A percentile compares a stretch with the other conserved stretches of the same genome.
These are phyloP conservation scores for Waltergamsia citrina DNA, from an alignment of 2,329 filamentous ascomycete genomes.

Conservation along the genomic window DNA sequence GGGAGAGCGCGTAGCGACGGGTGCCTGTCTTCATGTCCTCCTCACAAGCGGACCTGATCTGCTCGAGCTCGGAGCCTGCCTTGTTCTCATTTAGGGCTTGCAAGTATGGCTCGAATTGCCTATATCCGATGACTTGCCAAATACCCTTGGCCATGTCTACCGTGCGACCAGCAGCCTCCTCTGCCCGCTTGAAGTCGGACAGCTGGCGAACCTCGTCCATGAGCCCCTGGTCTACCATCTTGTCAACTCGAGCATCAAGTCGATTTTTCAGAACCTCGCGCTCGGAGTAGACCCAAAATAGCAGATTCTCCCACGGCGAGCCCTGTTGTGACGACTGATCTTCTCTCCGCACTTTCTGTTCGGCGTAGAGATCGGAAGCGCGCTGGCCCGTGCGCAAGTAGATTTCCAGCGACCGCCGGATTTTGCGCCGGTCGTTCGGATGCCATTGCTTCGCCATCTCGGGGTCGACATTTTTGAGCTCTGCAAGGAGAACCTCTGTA, in stretches of 20 bases:
- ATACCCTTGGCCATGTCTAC: conserved; percentile 76
- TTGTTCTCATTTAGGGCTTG: conserved; percentile 25
- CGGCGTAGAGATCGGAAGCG: conserved; percentile 79
- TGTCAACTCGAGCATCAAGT: conserved; percentile 69
- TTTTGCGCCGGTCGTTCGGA: conserved; percentile 85
- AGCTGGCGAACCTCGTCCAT: conserved; percentile 38
- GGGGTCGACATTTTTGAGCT: conserved; percentile 74
- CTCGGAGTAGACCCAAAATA: conserved; percentile 84
- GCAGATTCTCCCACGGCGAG: conserved; percentile 43
- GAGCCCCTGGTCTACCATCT: conserved; percentile 60
- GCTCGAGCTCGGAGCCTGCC: conserved; percentile 32
- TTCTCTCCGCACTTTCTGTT: conserved; percentile 46
- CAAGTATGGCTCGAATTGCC: conserved; percentile 74
- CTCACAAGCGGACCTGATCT: conserved; percentile 49
- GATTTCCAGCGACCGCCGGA: conserved; percentile 81
- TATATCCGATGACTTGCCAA: conserved; percentile 95
- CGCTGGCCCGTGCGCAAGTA: conserved; percentile 72
- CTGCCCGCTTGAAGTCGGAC: conserved; percentile 26
- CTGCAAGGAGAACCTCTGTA: conserved; percentile 62
- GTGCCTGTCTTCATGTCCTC: conserved; percentile 77
- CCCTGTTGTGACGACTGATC: conserved; percentile 8
- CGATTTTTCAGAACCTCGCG: conserved; percentile 57
- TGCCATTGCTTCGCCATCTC: conserved; percentile 89
- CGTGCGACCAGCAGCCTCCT: conserved; percentile 30
- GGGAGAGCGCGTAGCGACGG: conserved; percentile 76